These are phyloP conservation scores for Aspergillus sp. DNA, from an alignment of 2,329 filamentous ascomycete species.

Conservation along the genomic window DNA sequence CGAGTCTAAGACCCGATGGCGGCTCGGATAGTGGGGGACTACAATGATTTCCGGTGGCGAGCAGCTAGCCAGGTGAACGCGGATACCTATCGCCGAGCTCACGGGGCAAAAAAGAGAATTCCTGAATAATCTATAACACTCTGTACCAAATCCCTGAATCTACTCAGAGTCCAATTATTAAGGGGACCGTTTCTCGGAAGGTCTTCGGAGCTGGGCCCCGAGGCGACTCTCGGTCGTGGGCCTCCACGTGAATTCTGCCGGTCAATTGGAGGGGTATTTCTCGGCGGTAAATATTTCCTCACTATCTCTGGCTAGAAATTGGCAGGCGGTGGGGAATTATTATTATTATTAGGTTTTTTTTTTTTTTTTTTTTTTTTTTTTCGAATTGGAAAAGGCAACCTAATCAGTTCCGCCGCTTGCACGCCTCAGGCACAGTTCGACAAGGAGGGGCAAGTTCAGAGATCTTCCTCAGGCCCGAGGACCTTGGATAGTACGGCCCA, in stretches of 20 bases:
- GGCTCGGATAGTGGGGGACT: background rate
- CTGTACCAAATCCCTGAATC: background rate
- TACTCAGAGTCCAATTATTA: background rate
- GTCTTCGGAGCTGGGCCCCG: background rate
- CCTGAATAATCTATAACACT: background rate
- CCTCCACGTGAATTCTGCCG: background rate
- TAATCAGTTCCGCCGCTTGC: background rate
- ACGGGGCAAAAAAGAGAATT: background rate
- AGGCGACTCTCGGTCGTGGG: background rate
- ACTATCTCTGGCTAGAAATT: background rate
- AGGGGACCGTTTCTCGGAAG: background rate
- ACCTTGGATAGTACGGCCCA: background rate
- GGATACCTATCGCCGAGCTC: background rate
- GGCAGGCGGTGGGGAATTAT: background rate
- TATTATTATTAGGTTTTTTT: no score
- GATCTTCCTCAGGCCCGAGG: constrained; percentile 4
- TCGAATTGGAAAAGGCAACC: background rate
- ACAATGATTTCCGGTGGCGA: background rate
- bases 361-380: background rate
- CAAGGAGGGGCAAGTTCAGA: constrained; percentile 1
- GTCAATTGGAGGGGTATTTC: background rate
- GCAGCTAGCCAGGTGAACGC: background rate
- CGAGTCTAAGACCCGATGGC: constrained; percentile 6
- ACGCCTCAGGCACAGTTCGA: background rate
- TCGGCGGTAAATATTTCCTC: background rate